A percentile compares a stretch with the other conserved stretches of the same genome.
phyloP scores from a whole-genome alignment of 225 moss, liverwort and hornwort species.

The Asterella californica region DNA sequence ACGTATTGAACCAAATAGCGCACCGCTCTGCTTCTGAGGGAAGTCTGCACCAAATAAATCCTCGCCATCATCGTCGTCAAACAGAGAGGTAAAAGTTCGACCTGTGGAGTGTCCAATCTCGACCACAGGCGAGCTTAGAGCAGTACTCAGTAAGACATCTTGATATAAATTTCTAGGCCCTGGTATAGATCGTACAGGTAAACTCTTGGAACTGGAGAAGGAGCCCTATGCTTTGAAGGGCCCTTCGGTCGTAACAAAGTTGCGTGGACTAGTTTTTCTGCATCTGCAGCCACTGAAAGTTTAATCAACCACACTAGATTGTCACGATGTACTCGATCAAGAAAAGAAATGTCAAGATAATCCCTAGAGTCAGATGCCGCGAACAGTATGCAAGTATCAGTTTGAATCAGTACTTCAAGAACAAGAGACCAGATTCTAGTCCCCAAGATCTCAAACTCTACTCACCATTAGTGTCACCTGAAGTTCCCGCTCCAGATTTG shows the following conservation, averaged over 20 bases:
- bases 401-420: background rate
- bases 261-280: conserved; percentile 9
- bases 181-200: background rate
- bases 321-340: background rate
- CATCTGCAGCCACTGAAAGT: conserved; percentile 21
- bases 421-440: background rate
- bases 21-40: conserved; percentile 9
- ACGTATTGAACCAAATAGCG: background rate
- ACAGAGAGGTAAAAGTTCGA: conserved; percentile 42
- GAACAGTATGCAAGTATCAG: background rate
- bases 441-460: background rate
- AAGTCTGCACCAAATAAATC: conserved; percentile 32
- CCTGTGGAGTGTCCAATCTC: conserved; percentile 21
- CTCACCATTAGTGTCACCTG: conserved; percentile 11
- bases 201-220: conserved; percentile 1
- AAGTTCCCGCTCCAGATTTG: background rate
- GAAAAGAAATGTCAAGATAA: background rate
- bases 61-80: conserved; percentile 53
- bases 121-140: background rate
- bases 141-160: background rate
- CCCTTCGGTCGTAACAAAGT: background rate
- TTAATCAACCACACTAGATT: background rate
- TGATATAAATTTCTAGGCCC: conserved; percentile 3
- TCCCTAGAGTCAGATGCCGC: background rate
- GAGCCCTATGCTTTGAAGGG: conserved; percentile 9